Base-by-base conservation (phyloP, 139 green algal species). In the Nannochloris sp. region DNA sequence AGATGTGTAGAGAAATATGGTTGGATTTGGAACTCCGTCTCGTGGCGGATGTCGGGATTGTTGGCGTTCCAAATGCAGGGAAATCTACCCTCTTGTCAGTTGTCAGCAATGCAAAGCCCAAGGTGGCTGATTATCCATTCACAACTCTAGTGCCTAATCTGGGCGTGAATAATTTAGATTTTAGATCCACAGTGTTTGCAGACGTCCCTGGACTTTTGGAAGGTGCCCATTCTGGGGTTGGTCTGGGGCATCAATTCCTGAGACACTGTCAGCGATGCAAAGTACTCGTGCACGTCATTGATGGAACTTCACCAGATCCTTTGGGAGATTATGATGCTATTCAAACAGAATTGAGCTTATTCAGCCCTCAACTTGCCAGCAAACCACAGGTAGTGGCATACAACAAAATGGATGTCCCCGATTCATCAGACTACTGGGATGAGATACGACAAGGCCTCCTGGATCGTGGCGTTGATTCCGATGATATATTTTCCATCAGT, bases 91-190 rank as follows among this genome's bases (percentile, higher is more conserved):
- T 98, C 62, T 82, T 98, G 48, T 70, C 53, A 37, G 83, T 89
- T 49, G 59, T 98, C 11, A 87, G 77, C 14, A 79, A 82, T 8
- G 90, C 90, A 3, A 72, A 71, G 53, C 90, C 90, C 58, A 96
- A 96, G 77, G 87, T 99, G 31, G 94, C 91, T 17, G 78, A 89
- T 74, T 98, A 99, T 75, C 90, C 91, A 28, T 99, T 99, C 81
- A 99, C 94, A 8, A 99, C 94, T 13, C 84, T 99, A 16, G 77
- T 90, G 49, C 94, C 94, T 49, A 97, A 99, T 75, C 81, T 99
- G 30, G 94, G 93, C 0, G 89, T 97, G 5, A 95, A 88, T 67
- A 81, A 90, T 62, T 71, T 87, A 58, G 89, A 96, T 73, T 94
- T 82, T 64, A 43, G 71, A 12, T 85, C 81, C 9, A 89, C 85